Conservation (phyloP, 352 stramenopile genomes). For the Phytophthora sp. region DNA sequence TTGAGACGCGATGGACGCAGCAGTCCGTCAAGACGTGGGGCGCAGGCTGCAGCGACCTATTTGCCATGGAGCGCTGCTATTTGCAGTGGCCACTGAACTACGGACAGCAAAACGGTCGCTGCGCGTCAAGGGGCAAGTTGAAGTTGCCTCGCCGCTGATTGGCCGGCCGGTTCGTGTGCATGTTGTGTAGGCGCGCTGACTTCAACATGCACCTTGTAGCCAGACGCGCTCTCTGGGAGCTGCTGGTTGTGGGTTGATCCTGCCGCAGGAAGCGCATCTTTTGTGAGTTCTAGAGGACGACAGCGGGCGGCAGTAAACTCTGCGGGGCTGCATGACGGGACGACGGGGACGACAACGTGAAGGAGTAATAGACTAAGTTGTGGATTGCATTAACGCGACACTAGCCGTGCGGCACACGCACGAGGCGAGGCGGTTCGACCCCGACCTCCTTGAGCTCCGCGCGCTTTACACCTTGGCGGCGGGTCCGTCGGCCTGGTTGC, state of each 20-base stretch:
- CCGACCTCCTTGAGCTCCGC: background rate
- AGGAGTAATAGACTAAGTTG: background rate
- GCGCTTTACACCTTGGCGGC: slow-evolving; percentile 34
- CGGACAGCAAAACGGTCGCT: too few species aligned
- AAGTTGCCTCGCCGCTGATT: slow-evolving; percentile 15
- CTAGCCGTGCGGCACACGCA: too few species aligned
- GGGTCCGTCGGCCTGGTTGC: slow-evolving; percentile 17
- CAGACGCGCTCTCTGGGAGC: background rate
- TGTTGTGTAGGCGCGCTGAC: background rate
- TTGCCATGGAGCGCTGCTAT: too few species aligned
- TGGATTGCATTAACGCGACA: slow-evolving; percentile 6
- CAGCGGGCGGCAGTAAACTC: too few species aligned
- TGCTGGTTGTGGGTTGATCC: too few species aligned
- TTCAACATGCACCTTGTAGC: background rate
- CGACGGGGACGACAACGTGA: too few species aligned
- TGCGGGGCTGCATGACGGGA: too few species aligned
- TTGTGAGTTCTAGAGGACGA: slow-evolving; percentile 2
- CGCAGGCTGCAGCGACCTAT: too few species aligned
- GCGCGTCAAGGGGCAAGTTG: slow-evolving; percentile 4
- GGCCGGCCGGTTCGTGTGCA: background rate
- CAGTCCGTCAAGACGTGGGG: too few species aligned
- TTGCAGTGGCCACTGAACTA: too few species aligned
- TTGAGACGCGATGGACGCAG: too few species aligned
- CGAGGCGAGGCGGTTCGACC: background rate
- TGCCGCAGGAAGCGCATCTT: slow-evolving; percentile 5